Percentiles rank a stretch among this genome's conserved stretches.
phyloP scores from a whole-genome alignment of 1,284 basidiomycete species.

The Phellopilus nigrolimitatus region DNA sequence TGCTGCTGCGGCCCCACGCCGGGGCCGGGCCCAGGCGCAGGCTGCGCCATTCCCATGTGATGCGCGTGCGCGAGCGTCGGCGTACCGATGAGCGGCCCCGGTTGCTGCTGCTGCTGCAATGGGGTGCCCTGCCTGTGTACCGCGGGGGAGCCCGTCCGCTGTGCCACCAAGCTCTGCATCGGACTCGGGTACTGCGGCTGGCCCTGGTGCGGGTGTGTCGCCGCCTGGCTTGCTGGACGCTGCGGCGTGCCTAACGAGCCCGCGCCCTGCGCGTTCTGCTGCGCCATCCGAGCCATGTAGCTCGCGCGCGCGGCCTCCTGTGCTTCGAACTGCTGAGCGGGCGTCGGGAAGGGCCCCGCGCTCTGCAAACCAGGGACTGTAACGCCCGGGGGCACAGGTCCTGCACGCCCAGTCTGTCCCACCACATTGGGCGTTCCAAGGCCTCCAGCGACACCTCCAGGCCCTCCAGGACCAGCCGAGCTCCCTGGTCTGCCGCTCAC shows the following conservation, averaged over 20 bases:
- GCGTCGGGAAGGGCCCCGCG: constrained; percentile 5
- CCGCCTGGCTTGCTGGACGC: constrained; percentile 8
- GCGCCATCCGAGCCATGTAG: background rate
- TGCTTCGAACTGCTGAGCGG: constrained; percentile 9
- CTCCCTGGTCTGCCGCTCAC: constrained; percentile 13
- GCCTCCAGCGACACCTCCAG: background rate
- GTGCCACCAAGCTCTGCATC: constrained; percentile 4
- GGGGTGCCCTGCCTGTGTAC: constrained; percentile 7
- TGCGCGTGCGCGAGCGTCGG: constrained; percentile 4
- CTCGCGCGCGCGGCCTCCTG: background rate
- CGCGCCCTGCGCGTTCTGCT: background rate
- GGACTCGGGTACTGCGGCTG: constrained; percentile 1
- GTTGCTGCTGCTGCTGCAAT: background rate
- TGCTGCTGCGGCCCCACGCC: constrained; percentile 8
- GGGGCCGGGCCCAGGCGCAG: constrained; percentile 8
- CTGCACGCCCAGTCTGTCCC: background rate
- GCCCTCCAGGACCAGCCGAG: background rate
- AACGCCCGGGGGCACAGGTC: background rate
- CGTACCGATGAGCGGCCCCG: constrained; percentile 5
- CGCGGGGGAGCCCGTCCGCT: background rate
- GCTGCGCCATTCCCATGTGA: background rate
- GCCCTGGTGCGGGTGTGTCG: background rate
- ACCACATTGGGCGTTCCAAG: background rate
- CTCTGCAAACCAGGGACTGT: background rate
- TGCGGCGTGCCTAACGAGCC: constrained; percentile 8